Percentiles rank a stretch among this genome's conserved stretches.
Evolutionary conservation across 1,284 basidiomycete genomes (phyloP).

Genomic region (Ustilago crameri): DNA sequence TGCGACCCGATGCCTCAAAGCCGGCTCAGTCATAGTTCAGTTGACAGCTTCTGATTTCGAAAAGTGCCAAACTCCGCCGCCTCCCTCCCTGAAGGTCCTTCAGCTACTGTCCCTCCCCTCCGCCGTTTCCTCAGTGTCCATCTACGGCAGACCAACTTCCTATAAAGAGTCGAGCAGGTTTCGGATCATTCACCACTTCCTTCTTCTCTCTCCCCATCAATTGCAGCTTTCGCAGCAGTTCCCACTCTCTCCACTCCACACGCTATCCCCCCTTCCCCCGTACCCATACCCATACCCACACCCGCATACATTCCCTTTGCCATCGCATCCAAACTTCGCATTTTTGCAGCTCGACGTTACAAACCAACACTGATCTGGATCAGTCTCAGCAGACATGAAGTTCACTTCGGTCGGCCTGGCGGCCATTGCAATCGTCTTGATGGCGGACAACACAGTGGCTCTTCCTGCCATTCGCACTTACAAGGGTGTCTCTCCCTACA

Average conservation of each 20-base stretch:
- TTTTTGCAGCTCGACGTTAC: background rate
- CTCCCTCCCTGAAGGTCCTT: too few species aligned
- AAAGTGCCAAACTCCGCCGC: constrained; percentile 21
- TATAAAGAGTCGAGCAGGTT: constrained; percentile 27
- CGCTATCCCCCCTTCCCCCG: constrained; percentile 2
- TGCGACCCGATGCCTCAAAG: too few species aligned
- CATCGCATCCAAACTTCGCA: constrained; percentile 6
- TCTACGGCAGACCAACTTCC: constrained; percentile 4
- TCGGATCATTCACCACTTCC: constrained; percentile 18
- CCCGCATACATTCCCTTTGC: background rate
- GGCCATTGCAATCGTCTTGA: constrained; percentile 45
- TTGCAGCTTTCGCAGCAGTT: constrained; percentile 36
- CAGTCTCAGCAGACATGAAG: constrained; percentile 28
- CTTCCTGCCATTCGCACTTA: constrained; percentile 43
- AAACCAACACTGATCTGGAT: constrained; percentile 14
- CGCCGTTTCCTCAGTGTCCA: background rate
- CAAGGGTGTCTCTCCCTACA: constrained; percentile 48
- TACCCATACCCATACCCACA: constrained; percentile 6
- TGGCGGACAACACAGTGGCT: constrained; percentile 41
- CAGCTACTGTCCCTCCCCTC: background rate
- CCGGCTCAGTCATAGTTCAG: too few species aligned
- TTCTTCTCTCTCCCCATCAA: constrained; percentile 33
- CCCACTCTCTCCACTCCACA: constrained; percentile 12
- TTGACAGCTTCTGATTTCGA: constrained; percentile 15
- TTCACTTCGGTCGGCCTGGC: constrained; percentile 47